Base-by-base conservation (phyloP, 495 filamentous ascomycete species). In the Aspergillus haitiensis region DNA sequence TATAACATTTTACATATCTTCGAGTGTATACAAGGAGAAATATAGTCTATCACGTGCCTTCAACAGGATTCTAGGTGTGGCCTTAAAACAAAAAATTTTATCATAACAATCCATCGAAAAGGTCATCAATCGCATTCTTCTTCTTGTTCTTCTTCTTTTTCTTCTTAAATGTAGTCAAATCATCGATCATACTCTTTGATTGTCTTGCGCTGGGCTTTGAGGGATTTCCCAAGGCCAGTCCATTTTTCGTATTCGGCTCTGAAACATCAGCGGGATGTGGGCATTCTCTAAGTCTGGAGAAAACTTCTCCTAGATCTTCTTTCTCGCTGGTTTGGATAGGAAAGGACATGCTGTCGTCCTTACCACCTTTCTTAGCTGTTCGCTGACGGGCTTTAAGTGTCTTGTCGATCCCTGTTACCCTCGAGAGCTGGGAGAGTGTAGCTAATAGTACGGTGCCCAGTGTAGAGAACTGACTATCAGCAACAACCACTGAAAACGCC, bases 401-500 rank as follows among this genome's bases (percentile, higher is more conserved):
- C n/a, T 61, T 62, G 8, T 64, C 65, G 39, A 69, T 66, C 0
- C 71, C 71, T 46, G 84, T 72, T 10, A 77, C 72, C 54, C 70
- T 76, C 59, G 79, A 71, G 46, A 89, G 70, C 59, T 85, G 82
- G 27, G 86, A 86, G 47, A 93, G 71, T 12, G 80, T 73, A 15
- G 82, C 85, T n/a, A 92, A 50, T 6, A 95, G 78, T 46, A 89
- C 81, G 13, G 91, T 74, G n/a, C 91, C 91, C n/a, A 94, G 78
- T 2, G 88, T 75, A n/a, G 89, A 83, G 67, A 89, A 92, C 60
- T 90, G 88, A 39, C 77, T 82, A 71, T 92, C 88, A 8, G 84
- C 84, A 6, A 89, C 72, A 12, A 93, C 74, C 31, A 85, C 86
- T 7, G 83, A 84, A 67, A 95, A 93, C 0, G 87, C 84, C 13